Base-by-base conservation (phyloP, 306 rosid species). In the Prunus mira region DNA sequence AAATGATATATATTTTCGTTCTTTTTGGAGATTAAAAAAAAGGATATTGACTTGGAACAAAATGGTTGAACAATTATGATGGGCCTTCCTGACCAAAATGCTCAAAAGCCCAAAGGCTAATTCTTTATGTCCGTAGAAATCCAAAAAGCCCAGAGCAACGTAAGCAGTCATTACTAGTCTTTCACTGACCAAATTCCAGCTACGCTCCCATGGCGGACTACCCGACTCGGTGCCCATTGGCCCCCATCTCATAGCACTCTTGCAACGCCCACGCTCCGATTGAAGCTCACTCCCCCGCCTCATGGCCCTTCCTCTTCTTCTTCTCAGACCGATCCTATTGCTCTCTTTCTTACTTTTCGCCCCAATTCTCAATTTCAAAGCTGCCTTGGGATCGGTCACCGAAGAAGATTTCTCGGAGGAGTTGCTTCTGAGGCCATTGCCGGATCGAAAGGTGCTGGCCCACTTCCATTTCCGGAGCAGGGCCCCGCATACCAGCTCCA, bases 371-470 rank as follows among this genome's bases (percentile, higher is more conserved):
- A 69, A 14, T 71, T 72, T 60, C 73, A 17, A 54, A 45, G 63
- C 75, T 19, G 76, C 78, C 54, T 20, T 15, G 38, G 76, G 88
- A 85, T 84, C 88, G 18, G 71, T 30, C 52, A 63, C 76, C 13
- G 81, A 14, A 63, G 96, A 92, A 87, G 96, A 89, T 46, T 95
- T 95, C 87, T 84, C 85, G 2, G 99, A 95, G 78, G 97, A 89
- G 69, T 89, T 95, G 83, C 89, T 95, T 25, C 88, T 95, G 49
- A 90, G 88, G 64, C 97, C 97, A 49, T 86, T 92, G 13, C 97
- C 97, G 54, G 97, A 92, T 86, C 93, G 93, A 74, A 95, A 92
- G 72, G 85, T 95, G n/a, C 90, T 95, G 15, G 87, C 96, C 4
- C 93, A 95, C 85, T 95, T 95, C 77, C 89, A 89, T 70, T 92